Base-by-base conservation (phyloP, 73 alveolate genomes). In the Effrenium voratum region DNA sequence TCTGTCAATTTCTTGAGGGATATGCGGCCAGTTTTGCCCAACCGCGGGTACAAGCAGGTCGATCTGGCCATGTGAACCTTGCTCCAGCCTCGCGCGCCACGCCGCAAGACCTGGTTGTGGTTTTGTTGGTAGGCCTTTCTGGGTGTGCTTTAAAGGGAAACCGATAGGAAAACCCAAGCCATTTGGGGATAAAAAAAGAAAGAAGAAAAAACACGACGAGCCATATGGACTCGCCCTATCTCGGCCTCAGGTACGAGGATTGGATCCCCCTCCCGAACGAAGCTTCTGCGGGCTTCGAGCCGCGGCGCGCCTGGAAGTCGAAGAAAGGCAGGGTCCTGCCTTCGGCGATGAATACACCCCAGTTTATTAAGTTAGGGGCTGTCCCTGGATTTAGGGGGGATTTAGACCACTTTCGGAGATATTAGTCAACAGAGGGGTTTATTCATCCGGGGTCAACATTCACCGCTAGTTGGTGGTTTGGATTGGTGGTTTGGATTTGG, bases 281-380 rank as follows among this genome's bases (percentile, higher is more conserved):
- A 12, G 82, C n/a, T 36, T 66, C 83, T 30, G 45, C 44, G 5
- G 72, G 72, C 84, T 87, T 87, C 76, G 30, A 63, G 38, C 24
- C n/a, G 50, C 49, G 49, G 40, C 41, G 45, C 1, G 95, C 95
- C 47, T 87, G 95, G 95, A 59, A 87, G 68, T 87, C 95, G 46
- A 87, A 87, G 68, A 72, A 59, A 87, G 95, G 95, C 68, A 12
- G n/a, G n/a, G n/a, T n/a, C n/a, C n/a, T n/a, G n/a, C n/a, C n/a
- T n/a, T n/a, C n/a, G n/a, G n/a, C n/a, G n/a, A n/a, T n/a, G n/a
- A n/a, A n/a, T n/a, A n/a, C n/a, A n/a, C n/a, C n/a, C n/a, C n/a
- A n/a, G n/a, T n/a, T n/a, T n/a, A n/a, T n/a, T n/a, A n/a, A n/a
- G n/a, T n/a, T n/a, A n/a, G n/a, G n/a, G n/a, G n/a, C n/a, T n/a